phyloP scores from a whole-genome alignment of 1,284 basidiomycete species.

The Ustilago trichophora region DNA sequence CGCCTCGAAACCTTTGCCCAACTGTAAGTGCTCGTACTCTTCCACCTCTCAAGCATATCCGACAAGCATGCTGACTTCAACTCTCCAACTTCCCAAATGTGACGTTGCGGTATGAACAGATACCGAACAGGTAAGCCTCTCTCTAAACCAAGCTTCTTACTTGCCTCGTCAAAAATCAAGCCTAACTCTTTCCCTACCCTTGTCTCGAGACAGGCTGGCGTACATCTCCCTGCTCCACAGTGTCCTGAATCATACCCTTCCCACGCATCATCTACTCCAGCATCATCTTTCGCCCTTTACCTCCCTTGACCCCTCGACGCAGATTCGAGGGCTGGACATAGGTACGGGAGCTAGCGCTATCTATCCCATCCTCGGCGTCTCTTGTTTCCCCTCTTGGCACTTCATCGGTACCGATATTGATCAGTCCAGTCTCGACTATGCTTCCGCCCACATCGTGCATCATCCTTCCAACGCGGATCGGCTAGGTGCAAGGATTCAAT shows the following conservation, averaged over 20 bases:
- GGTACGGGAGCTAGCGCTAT: constrained; percentile 71
- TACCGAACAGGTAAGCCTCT: constrained; percentile 13
- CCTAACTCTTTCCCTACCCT: too few species aligned
- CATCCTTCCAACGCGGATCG: too few species aligned
- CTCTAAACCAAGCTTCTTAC: too few species aligned
- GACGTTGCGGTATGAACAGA: too few species aligned
- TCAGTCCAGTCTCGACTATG: constrained; percentile 20
- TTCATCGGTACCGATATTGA: constrained; percentile 44
- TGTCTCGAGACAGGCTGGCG: too few species aligned
- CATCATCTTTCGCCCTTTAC: not conserved
- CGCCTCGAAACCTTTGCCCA: constrained; percentile 28
- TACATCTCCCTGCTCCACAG: constrained; percentile 28
- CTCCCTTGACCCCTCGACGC: not conserved
- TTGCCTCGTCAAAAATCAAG: too few species aligned
- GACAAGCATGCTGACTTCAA: not conserved
- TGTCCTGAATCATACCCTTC: constrained; percentile 11
- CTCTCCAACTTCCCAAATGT: too few species aligned
- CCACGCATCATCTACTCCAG: constrained; percentile 1
- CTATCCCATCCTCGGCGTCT: constrained; percentile 78
- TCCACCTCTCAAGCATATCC: too few species aligned
- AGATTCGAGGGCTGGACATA: constrained; percentile 11
- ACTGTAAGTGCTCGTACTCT: constrained; percentile 17
- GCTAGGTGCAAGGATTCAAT: too few species aligned
- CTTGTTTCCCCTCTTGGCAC: constrained; percentile 22
- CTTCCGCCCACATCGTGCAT: constrained; percentile 70